Evolutionary conservation across 352 stramenopile genomes (phyloP), one percentile per base, ranked within the genome.

Genomic region (Phytophthora meadii): DNA sequence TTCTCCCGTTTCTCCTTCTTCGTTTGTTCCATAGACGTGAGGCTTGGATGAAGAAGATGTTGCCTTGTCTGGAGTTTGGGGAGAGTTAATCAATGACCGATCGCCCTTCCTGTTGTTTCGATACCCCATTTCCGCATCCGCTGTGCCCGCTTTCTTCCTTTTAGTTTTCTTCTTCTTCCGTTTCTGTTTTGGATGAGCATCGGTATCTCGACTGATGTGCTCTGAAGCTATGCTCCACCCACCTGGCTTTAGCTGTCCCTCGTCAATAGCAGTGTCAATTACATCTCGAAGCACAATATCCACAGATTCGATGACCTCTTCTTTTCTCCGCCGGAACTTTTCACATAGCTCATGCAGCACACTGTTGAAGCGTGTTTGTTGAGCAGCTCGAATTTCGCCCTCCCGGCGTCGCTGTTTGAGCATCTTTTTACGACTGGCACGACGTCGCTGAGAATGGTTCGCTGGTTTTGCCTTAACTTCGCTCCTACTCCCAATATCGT

Each of bases 391-490:
- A 5, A 60, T 59, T 65, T 85, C 72, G 7, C 51, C 56, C 1
- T 87, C 79, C 1, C 74, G 75, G 4, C 84, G 87, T 24, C 76
- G 67, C 51, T 87, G 78, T 63, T 92, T 92, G 8, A 85, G 65
- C 45, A 84, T 68, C 44, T 88, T 90, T 52, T 93, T 91, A 15
- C 83, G 70, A 25, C 79, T 83, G 36, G 85, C 81, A 60, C 84
- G 75, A 2, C 84, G 79, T 27, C 81, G 73, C 44, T 90, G 77
- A 2, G 80, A 80, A 64, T 84, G 79, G 36, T 77, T 88, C 6
- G 54, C 14, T 24, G 28, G 25, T 59, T 61, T 74, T 8, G 24
- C 3, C 8, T 44, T 56, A 5, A 12, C 19, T 11, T 65, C 36
- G 9, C 50, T 19, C 17, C 37, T 22, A 34, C 42, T 6, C 46